These are phyloP conservation scores for Enterocytospora artemiae DNA, from an alignment of 371 early-diverging fungal species.

Conservation along the genomic window DNA sequence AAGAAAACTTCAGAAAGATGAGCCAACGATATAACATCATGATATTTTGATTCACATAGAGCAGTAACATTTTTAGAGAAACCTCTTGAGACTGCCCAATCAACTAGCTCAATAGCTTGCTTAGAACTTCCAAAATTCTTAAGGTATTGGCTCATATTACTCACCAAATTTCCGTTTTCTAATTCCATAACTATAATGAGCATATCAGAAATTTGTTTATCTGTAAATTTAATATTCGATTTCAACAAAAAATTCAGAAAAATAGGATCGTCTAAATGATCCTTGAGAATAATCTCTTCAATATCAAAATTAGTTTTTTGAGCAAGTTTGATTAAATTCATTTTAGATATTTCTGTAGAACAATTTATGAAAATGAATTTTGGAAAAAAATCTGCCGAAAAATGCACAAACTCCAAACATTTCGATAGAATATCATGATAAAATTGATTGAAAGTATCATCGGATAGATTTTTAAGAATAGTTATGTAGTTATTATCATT, in stretches of 20 bases:
- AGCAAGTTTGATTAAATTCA: conserved; percentile 3
- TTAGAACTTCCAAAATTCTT: too few species aligned
- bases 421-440: conserved; percentile 9
- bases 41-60: too few species aligned
- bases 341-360: background rate
- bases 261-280: background rate
- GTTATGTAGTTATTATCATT: conserved; percentile 5
- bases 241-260: background rate
- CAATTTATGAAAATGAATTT: background rate
- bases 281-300: background rate
- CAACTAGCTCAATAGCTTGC: too few species aligned
- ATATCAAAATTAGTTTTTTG: conserved; percentile 6
- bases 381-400: conserved; percentile 10
- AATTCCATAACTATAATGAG: too few species aligned
- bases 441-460: background rate
- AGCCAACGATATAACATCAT: too few species aligned
- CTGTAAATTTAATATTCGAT: background rate
- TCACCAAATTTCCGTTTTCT: too few species aligned
- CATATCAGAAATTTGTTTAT: background rate
- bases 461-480: conserved; percentile 1
- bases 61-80: too few species aligned
- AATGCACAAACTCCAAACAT: conserved; percentile 19
- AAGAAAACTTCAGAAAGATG: too few species aligned
- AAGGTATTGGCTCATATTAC: too few species aligned
- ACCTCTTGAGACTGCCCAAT: too few species aligned